Conservation (phyloP, 2,329 filamentous ascomycete genomes). For the Cercospora beticola region DNA sequence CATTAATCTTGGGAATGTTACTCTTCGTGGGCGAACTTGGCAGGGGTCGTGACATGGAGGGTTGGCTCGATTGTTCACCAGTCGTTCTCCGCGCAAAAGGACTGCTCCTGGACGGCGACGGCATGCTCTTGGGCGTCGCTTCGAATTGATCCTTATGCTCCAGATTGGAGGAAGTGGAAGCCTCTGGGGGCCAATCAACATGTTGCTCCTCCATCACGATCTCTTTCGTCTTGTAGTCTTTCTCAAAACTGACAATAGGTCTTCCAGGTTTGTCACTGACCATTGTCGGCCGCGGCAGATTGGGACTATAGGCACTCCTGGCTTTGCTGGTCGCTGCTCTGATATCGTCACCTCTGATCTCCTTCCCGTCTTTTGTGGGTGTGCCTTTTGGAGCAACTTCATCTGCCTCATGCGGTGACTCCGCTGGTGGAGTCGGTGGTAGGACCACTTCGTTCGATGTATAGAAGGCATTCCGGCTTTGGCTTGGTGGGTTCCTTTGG, state of each 20-base stretch:
- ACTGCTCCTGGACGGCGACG: slow-evolving; percentile 2
- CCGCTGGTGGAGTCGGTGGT: slow-evolving; percentile 37
- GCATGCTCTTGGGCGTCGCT: background rate
- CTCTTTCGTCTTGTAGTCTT: slow-evolving; percentile 73
- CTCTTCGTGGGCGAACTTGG: slow-evolving; percentile 14
- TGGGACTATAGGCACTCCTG: slow-evolving; percentile 80
- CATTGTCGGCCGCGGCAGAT: slow-evolving; percentile 81
- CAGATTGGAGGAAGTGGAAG: background rate
- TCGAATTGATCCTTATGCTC: slow-evolving; percentile 11
- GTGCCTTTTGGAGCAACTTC: slow-evolving; percentile 38
- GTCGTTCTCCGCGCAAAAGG: background rate
- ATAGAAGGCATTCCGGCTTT: slow-evolving; percentile 79
- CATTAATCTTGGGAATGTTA: slow-evolving; percentile 18
- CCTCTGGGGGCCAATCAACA: slow-evolving; percentile 23
- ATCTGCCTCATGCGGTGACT: slow-evolving; percentile 40
- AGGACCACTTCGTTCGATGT: slow-evolving; percentile 61
- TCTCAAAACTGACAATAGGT: slow-evolving; percentile 96
- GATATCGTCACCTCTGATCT: slow-evolving; percentile 67
- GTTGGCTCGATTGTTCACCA: background rate
- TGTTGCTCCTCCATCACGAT: slow-evolving; percentile 65
- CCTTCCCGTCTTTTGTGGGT: slow-evolving; percentile 54
- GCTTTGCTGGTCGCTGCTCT: slow-evolving; percentile 86
- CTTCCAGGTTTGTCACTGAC: slow-evolving; percentile 88
- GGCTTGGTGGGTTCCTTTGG: slow-evolving; percentile 77
- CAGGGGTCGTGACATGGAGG: slow-evolving; percentile 2